These are phyloP conservation scores for Trichoderma cornu-damae DNA, from an alignment of 2,329 filamentous ascomycete species.

Conservation along the genomic window DNA sequence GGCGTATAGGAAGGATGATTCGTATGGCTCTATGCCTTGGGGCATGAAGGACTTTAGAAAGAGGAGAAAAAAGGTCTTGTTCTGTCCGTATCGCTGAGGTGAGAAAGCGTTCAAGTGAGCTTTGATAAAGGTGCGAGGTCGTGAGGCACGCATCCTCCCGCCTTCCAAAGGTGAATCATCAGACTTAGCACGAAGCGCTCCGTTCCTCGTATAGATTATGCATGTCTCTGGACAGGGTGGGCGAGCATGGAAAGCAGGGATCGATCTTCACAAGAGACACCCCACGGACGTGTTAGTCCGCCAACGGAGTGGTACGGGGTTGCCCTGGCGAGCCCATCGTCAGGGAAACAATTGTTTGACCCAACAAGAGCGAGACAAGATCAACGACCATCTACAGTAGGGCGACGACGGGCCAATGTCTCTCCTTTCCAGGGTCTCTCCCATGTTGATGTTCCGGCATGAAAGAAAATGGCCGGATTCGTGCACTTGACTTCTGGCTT, in stretches of 20 bases:
- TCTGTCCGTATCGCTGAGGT: neutral
- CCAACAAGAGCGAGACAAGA: conserved; percentile 23
- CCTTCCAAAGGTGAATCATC: neutral
- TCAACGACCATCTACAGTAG: conserved; percentile 20
- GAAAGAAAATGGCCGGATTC: conserved; percentile 7
- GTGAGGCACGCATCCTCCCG: neutral
- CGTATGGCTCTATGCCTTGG: neutral
- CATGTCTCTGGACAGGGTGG: conserved; percentile 2
- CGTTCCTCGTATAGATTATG: conserved; percentile 3
- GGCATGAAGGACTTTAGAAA: neutral
- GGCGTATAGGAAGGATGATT: neutral
- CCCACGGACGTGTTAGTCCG: conserved; percentile 1
- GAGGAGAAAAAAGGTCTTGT: neutral
- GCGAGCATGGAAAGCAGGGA: conserved; percentile 5
- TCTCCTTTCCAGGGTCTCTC: conserved; percentile 8
- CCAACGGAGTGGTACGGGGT: neutral
- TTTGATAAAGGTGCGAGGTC: neutral
- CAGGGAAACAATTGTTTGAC: conserved; percentile 19
- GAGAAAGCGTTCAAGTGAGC: neutral
- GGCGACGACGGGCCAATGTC: conserved; percentile 16
- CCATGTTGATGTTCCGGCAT: neutral
- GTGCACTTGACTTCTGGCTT: neutral
- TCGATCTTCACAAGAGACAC: conserved; percentile 3
- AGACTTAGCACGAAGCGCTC: neutral
- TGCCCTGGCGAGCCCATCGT: conserved; percentile 1